Base-by-base conservation (phyloP, 352 stramenopile species). In the Pythium dissotocum region DNA sequence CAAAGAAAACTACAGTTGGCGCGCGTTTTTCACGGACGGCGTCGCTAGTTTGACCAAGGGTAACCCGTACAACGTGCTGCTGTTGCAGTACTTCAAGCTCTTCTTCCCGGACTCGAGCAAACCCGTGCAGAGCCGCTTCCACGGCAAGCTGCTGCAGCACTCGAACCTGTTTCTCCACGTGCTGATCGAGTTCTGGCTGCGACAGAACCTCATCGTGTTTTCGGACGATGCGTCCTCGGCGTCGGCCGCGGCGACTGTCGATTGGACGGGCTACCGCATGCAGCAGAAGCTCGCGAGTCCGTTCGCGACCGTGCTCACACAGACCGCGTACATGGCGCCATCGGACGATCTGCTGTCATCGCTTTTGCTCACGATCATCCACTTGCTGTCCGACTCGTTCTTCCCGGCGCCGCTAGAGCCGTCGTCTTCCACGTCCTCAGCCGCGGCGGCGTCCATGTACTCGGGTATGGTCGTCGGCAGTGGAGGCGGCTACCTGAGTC, bases 161-260 rank as follows among this genome's bases (percentile, higher is more conserved):
- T 86, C 85, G 35, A 93, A 88, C 67, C 74, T 94, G 4, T 95
- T 96, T 65, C 75, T 96, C 28, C 85, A 95, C 62, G 86, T 91
- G 44, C 61, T 95, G 46, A 94, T 96, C 24, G 88, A 96, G 63
- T 93, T 93, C 56, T 96, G 88, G 88, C 75, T 96, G 52, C 84
- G 83, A n/a, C 88, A 96, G 64, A 96, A 96, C 65, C 79, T 93
- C 57, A 93, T 96, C 57, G 77, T 87, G 62, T 94, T 93, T 59
- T 87, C 85, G 0, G 80, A 93, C 58, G 85, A 88, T n/a, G 65
- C 77, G 3, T 49, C 71, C 7, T 52, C 65, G 26, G n/a, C 36
- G 0, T 42, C 63, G 14, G 70, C 76, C 8, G 58, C 55, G 33
- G 28, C 48, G 14, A 18, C 56, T 0, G 35, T 48, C 2, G 57